Base-by-base conservation (phyloP, 352 stramenopile genomes). In the Pythium grandisporangium region DNA sequence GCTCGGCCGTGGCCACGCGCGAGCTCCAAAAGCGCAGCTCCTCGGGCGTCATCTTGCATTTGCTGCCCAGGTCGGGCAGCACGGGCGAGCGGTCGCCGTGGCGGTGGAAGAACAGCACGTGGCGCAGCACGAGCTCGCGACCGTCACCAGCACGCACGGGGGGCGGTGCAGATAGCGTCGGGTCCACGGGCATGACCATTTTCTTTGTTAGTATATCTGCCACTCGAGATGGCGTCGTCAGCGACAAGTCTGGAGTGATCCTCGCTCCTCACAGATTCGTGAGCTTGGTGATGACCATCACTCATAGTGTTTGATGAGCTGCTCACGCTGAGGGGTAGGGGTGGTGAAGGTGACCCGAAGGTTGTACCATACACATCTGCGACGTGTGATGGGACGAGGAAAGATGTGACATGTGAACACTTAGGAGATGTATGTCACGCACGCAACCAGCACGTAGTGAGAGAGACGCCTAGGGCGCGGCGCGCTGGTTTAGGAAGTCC, bases 51-150 rank as follows among this genome's bases (percentile, higher is more conserved):
- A 71, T 69, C 24, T 51, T 34, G 48, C 73, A 66, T 37, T 79
- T 77, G 12, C 55, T 48, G 23, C 72, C 68, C 30, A 85, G 68
- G 20, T 60, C 48, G 21, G 69, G 72, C 27, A 89, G 61, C 42
- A 93, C 67, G 5, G 79, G 79, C 41, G 76, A 70, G 35, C 79
- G 74, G 51, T 93, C 79, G 39, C 79, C 79, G 41, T 90, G 79
- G 42, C 79, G 79, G 42, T 90, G 76, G 53, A 89, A 83, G 23
- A 89, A 55, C 39, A 93, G 55, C 46, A 85, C 79, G 49, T 93
- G 76, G 30, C 61, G 63, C 45, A 90, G 51, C 38, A 56, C 44
- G 24, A 90, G 56, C 33, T 67, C 53, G 48, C 44, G 45, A 26
- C 34, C 40, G 8, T 37, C 26, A 11, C 37, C 44, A 10, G 44